Evolutionary conservation across 768 basidiomycete genomes (phyloP).

Genomic region (Phylloporus sp.): DNA sequence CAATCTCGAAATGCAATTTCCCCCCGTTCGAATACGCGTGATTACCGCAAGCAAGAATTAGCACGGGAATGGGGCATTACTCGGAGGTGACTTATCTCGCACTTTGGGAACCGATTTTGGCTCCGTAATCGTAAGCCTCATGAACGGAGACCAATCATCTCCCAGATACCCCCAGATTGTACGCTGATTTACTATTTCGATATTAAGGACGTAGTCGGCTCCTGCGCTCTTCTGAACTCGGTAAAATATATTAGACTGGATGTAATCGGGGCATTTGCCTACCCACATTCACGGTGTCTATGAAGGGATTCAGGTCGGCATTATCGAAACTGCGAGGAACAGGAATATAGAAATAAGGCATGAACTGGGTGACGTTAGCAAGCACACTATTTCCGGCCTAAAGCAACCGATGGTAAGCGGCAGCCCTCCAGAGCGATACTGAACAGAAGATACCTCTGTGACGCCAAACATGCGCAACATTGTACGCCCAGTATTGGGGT

Average conservation of each 20-base stretch:
- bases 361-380: slow-evolving; percentile 74
- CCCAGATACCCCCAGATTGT: slow-evolving; percentile 89
- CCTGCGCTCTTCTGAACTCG: slow-evolving; percentile 23
- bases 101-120: slow-evolving; percentile 81
- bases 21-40: slow-evolving; percentile 69
- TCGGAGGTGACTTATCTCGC: slow-evolving; percentile 67
- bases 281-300: slow-evolving; percentile 71
- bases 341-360: slow-evolving; percentile 91
- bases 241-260: slow-evolving; percentile 1
- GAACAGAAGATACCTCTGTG: slow-evolving; percentile 57
- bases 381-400: slow-evolving; percentile 89
- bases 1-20: slow-evolving; percentile 65
- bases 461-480: slow-evolving; percentile 82
- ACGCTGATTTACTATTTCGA: slow-evolving; percentile 61
- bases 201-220: slow-evolving; percentile 41
- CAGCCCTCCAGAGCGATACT: neutral
- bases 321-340: slow-evolving; percentile 78
- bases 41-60: slow-evolving; percentile 22
- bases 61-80: slow-evolving; percentile 2
- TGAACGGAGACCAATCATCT: slow-evolving; percentile 72
- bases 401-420: neutral
- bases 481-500: slow-evolving; percentile 38
- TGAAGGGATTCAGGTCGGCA: slow-evolving; percentile 64
- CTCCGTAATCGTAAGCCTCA: slow-evolving; percentile 77
- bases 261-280: neutral